Evolutionary conservation across 202 grass and related monocot species (phyloP).

Genomic region (Bolboschoenoplectus hybrid): DNA sequence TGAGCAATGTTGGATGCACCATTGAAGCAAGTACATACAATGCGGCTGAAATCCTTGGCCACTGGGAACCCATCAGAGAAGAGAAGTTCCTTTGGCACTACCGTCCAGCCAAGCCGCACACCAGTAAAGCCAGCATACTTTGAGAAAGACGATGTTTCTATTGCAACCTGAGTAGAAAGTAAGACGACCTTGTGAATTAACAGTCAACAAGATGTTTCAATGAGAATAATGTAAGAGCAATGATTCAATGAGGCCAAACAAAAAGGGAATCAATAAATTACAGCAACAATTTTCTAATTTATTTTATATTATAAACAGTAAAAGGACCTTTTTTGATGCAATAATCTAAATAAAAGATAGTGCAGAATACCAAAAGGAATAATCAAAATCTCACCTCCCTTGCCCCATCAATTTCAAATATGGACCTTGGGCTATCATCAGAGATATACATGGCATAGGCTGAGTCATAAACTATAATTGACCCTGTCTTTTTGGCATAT

Average conservation of each 20-base stretch:
- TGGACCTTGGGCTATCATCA: conserved; percentile 82
- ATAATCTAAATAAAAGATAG: conserved; percentile 13
- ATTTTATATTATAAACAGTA: conserved; percentile 1
- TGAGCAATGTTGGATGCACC: conserved; percentile 84
- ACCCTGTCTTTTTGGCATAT: conserved; percentile 86
- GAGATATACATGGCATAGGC: conserved; percentile 99
- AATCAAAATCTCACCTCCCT: conserved; percentile 59
- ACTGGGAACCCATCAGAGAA: conserved; percentile 92
- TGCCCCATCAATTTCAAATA: conserved; percentile 97
- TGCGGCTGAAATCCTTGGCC: conserved; percentile 92
- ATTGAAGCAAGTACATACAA: conserved; percentile 90
- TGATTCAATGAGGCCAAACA: neutral
- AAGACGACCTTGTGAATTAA: neutral
- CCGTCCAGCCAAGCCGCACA: conserved; percentile 90
- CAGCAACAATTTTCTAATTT: neutral
- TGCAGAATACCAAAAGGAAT: neutral
- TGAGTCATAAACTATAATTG: conserved; percentile 94
- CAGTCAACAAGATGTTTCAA: neutral
- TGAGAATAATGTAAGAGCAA: neutral
- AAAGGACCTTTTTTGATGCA: neutral
- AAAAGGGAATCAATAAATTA: neutral
- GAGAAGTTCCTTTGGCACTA: conserved; percentile 82
- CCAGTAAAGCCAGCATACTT: conserved; percentile 98
- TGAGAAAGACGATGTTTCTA: conserved; percentile 93
- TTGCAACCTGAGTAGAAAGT: conserved; percentile 62